Base-by-base conservation (phyloP, 177 flowering plant species). In the Telopea speciosissima region DNA sequence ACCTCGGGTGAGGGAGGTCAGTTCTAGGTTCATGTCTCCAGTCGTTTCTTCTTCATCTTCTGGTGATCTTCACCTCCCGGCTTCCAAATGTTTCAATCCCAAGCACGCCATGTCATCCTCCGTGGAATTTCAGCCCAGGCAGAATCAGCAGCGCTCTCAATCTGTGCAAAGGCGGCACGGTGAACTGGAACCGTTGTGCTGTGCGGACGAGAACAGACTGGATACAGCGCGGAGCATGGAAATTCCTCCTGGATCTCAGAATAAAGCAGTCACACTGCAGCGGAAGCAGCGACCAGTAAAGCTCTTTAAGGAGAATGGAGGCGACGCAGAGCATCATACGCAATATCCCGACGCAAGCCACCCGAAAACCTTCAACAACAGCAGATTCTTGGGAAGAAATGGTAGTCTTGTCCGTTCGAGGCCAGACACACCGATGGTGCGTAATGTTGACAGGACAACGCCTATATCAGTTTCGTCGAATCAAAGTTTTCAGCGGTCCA, bases 21-120 rank as follows among this genome's bases (percentile, higher is more conserved):
- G 77, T 66, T 79, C 82, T 17, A 75, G 82, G 64, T 79, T 79
- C 66, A 79, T 79, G 82, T 74, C 82, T 31, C 82, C 82, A 8
- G 23, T 79, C 19, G 79, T 67, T 68, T 65, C 82, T 1, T 68
- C 81, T 24, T 75, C 77, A 9, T 63, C 81, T 5, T 76, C 77
- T 21, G 78, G 76, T 6, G 76, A 75, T 73, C 76, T 66, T 52
- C 81, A 72, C 65, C 67, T 75, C 24, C 62, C 73, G 22, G 44
- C 78, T 45, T 60, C 73, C 31, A 68, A 74, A 25, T 74, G 77
- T 61, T 72, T 73, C 24, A 42, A 49, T 24, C 73, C 77, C 23
- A 75, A 66, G 58, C 79, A 73, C 25, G 69, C 63, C n/a, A 19
- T 65, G 28, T 58, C 74, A 13, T 9, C 62, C 10, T 58, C 66